These are phyloP conservation scores for Aspergillus cejpii DNA, from an alignment of 2,329 filamentous ascomycete species.

Conservation along the genomic window DNA sequence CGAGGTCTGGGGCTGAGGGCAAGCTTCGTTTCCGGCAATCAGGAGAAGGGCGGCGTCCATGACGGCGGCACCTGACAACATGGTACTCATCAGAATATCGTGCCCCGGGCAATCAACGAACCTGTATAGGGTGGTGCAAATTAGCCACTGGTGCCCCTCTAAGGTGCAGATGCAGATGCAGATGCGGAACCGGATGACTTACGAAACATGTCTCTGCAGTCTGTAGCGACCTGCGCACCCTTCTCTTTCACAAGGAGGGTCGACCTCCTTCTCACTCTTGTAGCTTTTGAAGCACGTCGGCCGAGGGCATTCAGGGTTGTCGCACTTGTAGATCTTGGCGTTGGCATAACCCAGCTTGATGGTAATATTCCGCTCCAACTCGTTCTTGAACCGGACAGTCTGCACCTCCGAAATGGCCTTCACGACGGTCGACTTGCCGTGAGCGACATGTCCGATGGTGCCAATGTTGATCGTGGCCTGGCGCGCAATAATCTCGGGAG, in stretches of 20 bases:
- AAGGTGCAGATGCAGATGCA: neutral
- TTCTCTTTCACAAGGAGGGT: constrained; percentile 89
- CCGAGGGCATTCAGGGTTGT: constrained; percentile 81
- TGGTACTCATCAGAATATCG: constrained; percentile 99
- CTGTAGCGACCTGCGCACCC: constrained; percentile 84
- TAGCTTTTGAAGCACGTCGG: constrained; percentile 94
- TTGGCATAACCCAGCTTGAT: constrained; percentile 99
- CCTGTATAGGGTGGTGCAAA: constrained; percentile 39
- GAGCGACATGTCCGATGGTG: constrained; percentile 96
- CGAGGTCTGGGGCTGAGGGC: constrained; percentile 95
- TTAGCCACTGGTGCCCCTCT: constrained; percentile 7
- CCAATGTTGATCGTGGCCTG: constrained; percentile 99
- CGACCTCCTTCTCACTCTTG: constrained; percentile 98
- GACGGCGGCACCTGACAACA: constrained; percentile 98
- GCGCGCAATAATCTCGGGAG: constrained; percentile 92
- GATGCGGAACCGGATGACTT: constrained; percentile 39
- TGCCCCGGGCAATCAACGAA: constrained; percentile 99
- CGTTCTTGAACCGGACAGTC: constrained; percentile 99
- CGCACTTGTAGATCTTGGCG: constrained; percentile 98
- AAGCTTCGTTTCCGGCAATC: constrained; percentile 96
- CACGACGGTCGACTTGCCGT: constrained; percentile 97
- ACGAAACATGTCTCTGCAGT: constrained; percentile 86
- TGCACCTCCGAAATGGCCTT: constrained; percentile 99
- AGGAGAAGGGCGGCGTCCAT: constrained; percentile 97
- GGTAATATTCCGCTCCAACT: constrained; percentile 97